Conservation (phyloP, 331 rosid species). For the Acacia concinna region DNA sequence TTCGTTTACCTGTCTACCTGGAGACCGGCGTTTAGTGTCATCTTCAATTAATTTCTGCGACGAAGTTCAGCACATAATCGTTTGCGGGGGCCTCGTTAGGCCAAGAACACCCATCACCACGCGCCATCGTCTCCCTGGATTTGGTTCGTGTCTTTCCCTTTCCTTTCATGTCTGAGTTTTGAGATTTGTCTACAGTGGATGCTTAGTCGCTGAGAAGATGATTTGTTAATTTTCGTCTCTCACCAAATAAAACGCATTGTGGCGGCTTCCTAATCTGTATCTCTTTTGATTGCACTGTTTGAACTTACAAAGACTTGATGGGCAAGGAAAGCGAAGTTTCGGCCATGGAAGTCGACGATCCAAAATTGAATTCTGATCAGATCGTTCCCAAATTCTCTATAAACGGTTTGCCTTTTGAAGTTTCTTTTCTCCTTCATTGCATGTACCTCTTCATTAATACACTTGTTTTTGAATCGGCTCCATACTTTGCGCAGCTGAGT, state of each 20-base stretch:
- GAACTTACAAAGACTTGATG: conserved; percentile 29
- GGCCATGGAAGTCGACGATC: conserved; percentile 64
- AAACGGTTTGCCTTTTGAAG: conserved; percentile 44
- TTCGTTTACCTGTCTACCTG: neutral
- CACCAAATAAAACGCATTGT: neutral
- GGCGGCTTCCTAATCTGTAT: neutral
- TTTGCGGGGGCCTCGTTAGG: neutral
- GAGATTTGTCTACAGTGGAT: neutral
- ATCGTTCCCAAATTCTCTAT: conserved; percentile 62
- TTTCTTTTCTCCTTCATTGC: conserved; percentile 10
- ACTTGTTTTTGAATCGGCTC: neutral
- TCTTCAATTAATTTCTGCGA: neutral
- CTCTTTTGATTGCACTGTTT: neutral
- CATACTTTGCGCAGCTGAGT: neutral
- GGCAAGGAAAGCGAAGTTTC: conserved; percentile 43
- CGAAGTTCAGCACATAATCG: neutral
- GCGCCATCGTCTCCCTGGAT: neutral
- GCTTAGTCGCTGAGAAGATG: neutral
- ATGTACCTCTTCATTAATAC: neutral
- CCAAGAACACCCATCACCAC: neutral
- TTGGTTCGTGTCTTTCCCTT: neutral
- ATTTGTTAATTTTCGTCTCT: neutral
- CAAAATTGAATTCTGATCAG: conserved; percentile 43
- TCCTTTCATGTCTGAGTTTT: neutral
- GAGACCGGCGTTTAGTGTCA: neutral